phyloP scores from a whole-genome alignment of 1,284 basidiomycete species.

The Stereum hirsutum region DNA sequence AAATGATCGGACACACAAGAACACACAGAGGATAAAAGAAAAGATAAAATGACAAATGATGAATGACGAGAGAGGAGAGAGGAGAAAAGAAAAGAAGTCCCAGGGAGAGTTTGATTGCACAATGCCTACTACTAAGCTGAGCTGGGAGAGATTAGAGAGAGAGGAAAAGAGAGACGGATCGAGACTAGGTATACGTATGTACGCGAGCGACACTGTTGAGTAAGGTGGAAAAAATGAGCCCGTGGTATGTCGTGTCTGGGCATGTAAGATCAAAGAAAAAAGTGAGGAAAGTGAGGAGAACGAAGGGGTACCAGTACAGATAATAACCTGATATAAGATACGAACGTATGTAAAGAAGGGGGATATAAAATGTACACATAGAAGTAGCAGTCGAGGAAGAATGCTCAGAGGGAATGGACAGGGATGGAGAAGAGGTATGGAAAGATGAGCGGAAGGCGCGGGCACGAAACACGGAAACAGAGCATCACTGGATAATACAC shows the following conservation, averaged over 20 bases:
- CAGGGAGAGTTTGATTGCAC: no score
- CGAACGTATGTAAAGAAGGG: no score
- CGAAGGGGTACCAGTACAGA: slow-evolving; percentile 1
- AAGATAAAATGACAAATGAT: not conserved
- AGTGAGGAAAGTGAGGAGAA: not conserved
- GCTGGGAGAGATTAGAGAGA: no score
- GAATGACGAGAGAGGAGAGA: not conserved
- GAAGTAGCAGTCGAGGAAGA: not conserved
- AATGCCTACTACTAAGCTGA: no score
- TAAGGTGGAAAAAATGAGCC: not conserved
- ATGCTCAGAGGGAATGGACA: not conserved
- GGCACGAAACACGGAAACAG: not conserved
- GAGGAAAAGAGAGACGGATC: not conserved
- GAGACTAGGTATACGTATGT: not conserved
- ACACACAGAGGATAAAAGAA: not conserved
- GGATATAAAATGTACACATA: not conserved
- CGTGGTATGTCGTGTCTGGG: not conserved
- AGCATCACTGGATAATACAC: not conserved
- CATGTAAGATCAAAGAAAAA: not conserved
- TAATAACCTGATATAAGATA: slow-evolving; percentile 6
- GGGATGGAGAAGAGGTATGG: not conserved
- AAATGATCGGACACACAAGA: not conserved
- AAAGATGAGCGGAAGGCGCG: not conserved
- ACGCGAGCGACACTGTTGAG: no score
- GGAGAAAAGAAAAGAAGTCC: not conserved